Evolutionary conservation across 345 rosid genomes (phyloP).

Genomic region (Populus alba): DNA sequence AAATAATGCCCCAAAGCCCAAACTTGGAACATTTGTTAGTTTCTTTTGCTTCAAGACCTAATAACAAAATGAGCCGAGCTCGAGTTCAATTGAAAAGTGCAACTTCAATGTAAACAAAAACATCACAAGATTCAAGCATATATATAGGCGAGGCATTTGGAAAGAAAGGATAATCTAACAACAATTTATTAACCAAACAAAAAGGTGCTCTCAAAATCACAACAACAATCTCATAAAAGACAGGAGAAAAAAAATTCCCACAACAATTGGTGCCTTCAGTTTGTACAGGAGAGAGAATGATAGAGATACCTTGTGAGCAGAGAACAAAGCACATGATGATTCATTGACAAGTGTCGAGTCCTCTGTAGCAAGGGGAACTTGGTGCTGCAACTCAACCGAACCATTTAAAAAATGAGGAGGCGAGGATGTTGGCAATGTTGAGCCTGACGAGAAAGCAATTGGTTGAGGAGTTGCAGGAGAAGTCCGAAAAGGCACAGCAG

Average conservation of each 20-base stretch:
- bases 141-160: not conserved
- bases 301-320: slow-evolving; percentile 70
- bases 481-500: slow-evolving; percentile 89
- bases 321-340: slow-evolving; percentile 65
- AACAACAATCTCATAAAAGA: not conserved
- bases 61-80: slow-evolving; percentile 1
- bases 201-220: not conserved
- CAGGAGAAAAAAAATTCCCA: not conserved
- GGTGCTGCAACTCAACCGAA: slow-evolving; percentile 47
- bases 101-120: not conserved
- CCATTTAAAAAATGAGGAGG: slow-evolving; percentile 79
- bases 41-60: slow-evolving; percentile 88
- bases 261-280: not conserved
- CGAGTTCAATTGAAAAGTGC: not conserved
- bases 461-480: slow-evolving; percentile 95
- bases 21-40: slow-evolving; percentile 78
- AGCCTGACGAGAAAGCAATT: slow-evolving; percentile 68
- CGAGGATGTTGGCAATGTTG: slow-evolving; percentile 75
- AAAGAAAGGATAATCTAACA: not conserved
- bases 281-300: not conserved
- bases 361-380: slow-evolving; percentile 51
- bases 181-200: not conserved
- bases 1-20: slow-evolving; percentile 93
- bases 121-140: not conserved
- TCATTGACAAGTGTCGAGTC: slow-evolving; percentile 42